Base-by-base conservation (phyloP, 1,284 basidiomycete species). In the Ganoderma boninense region DNA sequence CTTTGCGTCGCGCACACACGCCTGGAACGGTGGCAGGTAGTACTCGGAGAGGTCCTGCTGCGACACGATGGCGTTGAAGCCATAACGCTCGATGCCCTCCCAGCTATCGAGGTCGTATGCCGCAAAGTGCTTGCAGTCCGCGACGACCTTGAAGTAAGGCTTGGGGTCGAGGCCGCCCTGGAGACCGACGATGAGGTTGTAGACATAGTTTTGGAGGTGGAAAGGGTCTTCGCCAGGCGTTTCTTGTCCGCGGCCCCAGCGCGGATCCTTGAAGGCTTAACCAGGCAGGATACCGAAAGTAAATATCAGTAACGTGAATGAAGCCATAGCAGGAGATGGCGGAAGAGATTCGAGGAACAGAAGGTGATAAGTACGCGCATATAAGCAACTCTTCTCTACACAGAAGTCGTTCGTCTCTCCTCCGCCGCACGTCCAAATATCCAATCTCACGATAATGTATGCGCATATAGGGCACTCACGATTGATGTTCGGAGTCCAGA, bases 401-500 rank as follows among this genome's bases (percentile, higher is more conserved):
- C 35, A 7, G 35, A 35, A 35, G 7, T 35, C 35, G 7, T 35
- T 7, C 35, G 3, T 18, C 43, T 44, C 43, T 44, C 2, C 14
- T 44, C 43, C 1, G 0, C 3, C 5, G 13, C 42, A 16, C 6
- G 16, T 44, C 14, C 16, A 2, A 44, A 44, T 18, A 18, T 44
- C 43, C 18, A 0, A 18, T 16, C 35, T 44, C 43, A 44, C 18
- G 16, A 18, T 4, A 5, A 16, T 7, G 1, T 20, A 1, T 20
- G n/a, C n/a, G 16, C 20, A n/a, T n/a, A 10, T 5, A 44, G 44
- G 44, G 8, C 20, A n/a, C 73, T 35, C 32, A 74, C 71, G 87
- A 73, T 89, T 89, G 74, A 89, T 89, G 69, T 89, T 89, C 1
- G 88, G 88, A 0, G 88, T 88, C 77, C 84, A 90, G 76, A 83